Evolutionary conservation across 306 rosid genomes (phyloP).

Genomic region (Herpetospermum pedunculosum): DNA sequence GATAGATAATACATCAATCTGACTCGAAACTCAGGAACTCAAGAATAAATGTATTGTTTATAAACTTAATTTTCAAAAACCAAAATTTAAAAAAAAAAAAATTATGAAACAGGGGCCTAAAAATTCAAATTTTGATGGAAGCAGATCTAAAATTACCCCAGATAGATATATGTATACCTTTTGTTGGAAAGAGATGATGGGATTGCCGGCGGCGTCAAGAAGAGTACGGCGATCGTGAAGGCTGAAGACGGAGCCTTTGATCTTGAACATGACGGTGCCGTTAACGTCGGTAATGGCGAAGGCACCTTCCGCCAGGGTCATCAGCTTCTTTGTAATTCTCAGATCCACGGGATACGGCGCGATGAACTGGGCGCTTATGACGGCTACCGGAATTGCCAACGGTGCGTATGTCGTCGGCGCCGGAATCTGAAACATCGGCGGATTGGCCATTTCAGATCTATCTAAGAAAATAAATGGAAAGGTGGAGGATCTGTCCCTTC

Average conservation of each 20-base stretch:
- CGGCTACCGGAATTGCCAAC: constrained; percentile 8
- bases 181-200: constrained; percentile 21
- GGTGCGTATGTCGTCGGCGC: constrained; percentile 10
- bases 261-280: constrained; percentile 23
- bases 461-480: too few species aligned
- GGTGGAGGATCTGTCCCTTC: not conserved
- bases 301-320: constrained; percentile 22
- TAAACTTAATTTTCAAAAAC: too few species aligned
- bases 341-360: constrained; percentile 26
- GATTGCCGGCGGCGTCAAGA: constrained; percentile 16
- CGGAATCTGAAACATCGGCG: not conserved
- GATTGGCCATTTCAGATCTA: not conserved
- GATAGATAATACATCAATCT: too few species aligned
- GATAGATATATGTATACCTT: too few species aligned
- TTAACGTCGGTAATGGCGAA: constrained; percentile 24
- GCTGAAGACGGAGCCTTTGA: constrained; percentile 27
- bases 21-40: too few species aligned
- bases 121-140: too few species aligned
- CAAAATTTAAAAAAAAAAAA: too few species aligned
- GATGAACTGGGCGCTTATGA: constrained; percentile 19
- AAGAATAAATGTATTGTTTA: too few species aligned
- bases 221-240: constrained; percentile 22
- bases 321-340: constrained; percentile 16
- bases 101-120: too few species aligned
- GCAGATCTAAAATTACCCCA: too few species aligned